phyloP scores from a whole-genome alignment of 1,284 basidiomycete genomes.

The Malassezia caprae region DNA sequence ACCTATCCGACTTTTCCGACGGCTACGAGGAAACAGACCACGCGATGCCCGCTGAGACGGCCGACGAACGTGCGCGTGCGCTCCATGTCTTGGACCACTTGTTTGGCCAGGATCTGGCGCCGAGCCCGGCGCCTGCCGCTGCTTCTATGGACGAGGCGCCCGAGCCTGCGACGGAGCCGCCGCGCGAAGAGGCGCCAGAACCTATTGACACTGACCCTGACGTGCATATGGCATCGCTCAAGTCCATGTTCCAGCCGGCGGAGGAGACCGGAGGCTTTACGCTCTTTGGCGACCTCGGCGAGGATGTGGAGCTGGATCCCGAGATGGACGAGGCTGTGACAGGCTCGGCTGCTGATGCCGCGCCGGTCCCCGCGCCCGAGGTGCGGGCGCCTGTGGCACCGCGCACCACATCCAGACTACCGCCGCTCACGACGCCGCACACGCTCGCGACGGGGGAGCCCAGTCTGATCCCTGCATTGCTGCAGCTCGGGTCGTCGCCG shows the following conservation, averaged over 20 bases:
- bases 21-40: conserved; percentile 31
- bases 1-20: conserved; percentile 31
- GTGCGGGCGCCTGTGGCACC: neutral
- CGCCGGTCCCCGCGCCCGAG: neutral
- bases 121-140: neutral
- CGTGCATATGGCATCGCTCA: conserved; percentile 28
- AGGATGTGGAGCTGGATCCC: conserved; percentile 29
- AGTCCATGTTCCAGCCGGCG: conserved; percentile 42
- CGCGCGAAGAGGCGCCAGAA: neutral
- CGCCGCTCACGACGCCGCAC: neutral
- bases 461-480: conserved; percentile 2
- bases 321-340: conserved; percentile 9
- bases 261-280: conserved; percentile 27
- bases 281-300: conserved; percentile 30
- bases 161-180: neutral
- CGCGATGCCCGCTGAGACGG: neutral
- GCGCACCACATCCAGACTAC: neutral
- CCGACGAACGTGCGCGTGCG: conserved; percentile 7
- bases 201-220: neutral
- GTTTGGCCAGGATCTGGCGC: conserved; percentile 32
- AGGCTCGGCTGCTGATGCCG: neutral
- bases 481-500: conserved; percentile 13
- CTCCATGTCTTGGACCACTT: conserved; percentile 47
- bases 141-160: conserved; percentile 44
- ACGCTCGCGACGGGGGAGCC: conserved; percentile 11